These are phyloP conservation scores for Chlorophyllum brunneum DNA, from an alignment of 768 basidiomycete species.

Conservation along the genomic window DNA sequence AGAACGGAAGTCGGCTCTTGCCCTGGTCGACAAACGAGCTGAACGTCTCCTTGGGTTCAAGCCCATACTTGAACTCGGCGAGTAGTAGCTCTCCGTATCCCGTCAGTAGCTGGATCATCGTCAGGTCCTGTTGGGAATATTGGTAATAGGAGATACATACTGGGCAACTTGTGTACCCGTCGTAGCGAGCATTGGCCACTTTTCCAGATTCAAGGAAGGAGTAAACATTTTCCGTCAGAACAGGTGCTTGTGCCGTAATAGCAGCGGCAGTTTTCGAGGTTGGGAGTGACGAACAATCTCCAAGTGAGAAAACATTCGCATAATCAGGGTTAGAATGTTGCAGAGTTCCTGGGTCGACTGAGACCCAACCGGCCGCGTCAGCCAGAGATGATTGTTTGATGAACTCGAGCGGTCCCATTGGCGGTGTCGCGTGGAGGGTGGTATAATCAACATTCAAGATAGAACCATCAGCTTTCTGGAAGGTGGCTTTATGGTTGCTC, in stretches of 20 bases:
- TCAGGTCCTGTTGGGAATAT: constrained; percentile 2
- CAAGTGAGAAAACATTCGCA: constrained; percentile 82
- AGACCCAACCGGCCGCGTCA: constrained; percentile 86
- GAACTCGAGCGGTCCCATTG: constrained; percentile 84
- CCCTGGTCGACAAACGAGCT: constrained; percentile 64
- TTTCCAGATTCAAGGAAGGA: constrained; percentile 71
- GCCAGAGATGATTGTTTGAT: constrained; percentile 76
- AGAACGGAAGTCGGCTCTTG: constrained; percentile 72
- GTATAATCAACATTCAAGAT: constrained; percentile 75
- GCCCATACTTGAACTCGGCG: constrained; percentile 92
- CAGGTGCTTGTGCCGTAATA: constrained; percentile 86
- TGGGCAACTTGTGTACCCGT: constrained; percentile 88
- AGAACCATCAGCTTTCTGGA: constrained; percentile 73
- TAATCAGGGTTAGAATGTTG: constrained; percentile 80
- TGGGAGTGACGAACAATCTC: constrained; percentile 90
- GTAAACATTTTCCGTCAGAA: constrained; percentile 85
- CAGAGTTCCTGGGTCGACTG: constrained; percentile 76
- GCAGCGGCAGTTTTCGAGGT: constrained; percentile 97
- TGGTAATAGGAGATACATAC: constrained; percentile 37
- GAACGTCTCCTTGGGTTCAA: constrained; percentile 87
- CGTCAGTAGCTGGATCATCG: constrained; percentile 56
- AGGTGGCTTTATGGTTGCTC: constrained; percentile 73
- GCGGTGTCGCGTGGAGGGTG: constrained; percentile 83
- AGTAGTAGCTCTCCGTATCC: constrained; percentile 83
- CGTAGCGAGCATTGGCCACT: constrained; percentile 67